Evolutionary conservation across 345 rosid genomes (phyloP).

Genomic region (Eucalyptus sp.): DNA sequence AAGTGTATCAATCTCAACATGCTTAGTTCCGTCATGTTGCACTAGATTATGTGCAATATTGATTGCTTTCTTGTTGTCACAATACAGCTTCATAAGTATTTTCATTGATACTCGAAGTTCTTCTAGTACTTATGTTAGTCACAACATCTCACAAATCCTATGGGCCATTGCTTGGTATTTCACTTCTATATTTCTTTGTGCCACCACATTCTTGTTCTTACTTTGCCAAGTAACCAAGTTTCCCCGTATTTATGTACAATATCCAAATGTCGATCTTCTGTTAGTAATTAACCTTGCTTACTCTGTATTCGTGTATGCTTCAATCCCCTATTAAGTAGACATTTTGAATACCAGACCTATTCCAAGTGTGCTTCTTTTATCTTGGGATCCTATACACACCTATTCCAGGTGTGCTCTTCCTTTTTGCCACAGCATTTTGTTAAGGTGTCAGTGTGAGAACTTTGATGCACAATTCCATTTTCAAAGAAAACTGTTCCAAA

Average conservation of each 20-base stretch:
- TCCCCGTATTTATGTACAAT: background rate
- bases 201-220: background rate
- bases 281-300: background rate
- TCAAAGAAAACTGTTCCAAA: background rate
- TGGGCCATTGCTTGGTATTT: background rate
- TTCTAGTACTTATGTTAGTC: background rate
- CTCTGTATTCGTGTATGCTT: background rate
- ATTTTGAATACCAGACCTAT: background rate
- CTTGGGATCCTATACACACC: background rate
- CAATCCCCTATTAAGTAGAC: background rate
- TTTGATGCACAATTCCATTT: background rate
- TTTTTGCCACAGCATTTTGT: background rate
- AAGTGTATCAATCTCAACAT: background rate
- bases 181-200: background rate
- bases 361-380: background rate
- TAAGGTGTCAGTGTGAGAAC: background rate
- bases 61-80: background rate
- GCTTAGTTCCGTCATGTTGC: background rate
- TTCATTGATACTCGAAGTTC: background rate
- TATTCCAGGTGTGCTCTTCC: background rate
- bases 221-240: background rate
- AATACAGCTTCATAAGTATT: background rate
- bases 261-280: background rate
- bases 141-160: background rate
- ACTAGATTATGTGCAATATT: background rate